These are phyloP conservation scores for Epithele typhae DNA, from an alignment of 768 basidiomycete species.

Conservation along the genomic window DNA sequence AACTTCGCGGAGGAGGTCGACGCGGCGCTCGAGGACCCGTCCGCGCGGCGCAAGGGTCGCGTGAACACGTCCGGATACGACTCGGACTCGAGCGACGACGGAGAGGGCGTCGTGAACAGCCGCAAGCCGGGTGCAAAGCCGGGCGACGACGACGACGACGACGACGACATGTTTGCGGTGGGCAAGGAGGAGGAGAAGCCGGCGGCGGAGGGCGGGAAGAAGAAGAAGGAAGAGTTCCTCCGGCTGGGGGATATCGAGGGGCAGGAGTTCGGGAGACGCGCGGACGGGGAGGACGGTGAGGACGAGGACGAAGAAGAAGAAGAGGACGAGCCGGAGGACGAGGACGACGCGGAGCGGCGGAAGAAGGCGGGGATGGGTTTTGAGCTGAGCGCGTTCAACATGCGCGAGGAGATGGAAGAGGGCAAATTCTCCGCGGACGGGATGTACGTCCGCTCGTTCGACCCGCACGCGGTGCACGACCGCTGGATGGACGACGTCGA, in stretches of 20 bases:
- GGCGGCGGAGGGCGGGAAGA: conserved; percentile 40
- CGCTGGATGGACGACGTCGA: conserved; percentile 92
- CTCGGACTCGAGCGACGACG: conserved; percentile 91
- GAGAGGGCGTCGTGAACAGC: conserved; percentile 88
- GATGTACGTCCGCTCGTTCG: conserved; percentile 77
- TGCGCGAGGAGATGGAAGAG: conserved; percentile 98
- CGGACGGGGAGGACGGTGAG: conserved; percentile 32
- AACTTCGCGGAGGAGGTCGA: conserved; percentile 81
- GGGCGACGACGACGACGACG: conserved; percentile 49
- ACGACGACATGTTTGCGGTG: conserved; percentile 78
- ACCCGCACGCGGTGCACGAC: conserved; percentile 90
- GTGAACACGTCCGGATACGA: conserved; percentile 89
- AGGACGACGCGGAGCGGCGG: conserved; percentile 72
- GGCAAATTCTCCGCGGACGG: conserved; percentile 97
- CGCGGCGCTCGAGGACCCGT: conserved; percentile 62
- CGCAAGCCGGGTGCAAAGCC: conserved; percentile 48
- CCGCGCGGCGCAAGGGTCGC: conserved; percentile 59
- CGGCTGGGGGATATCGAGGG: conserved; percentile 95
- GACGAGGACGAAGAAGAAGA: conserved; percentile 38
- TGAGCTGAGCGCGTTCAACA: conserved; percentile 94
- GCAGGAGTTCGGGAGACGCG: conserved; percentile 68
- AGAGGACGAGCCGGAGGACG: conserved; percentile 53
- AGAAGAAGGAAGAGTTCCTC: conserved; percentile 68
- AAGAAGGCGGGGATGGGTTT: conserved; percentile 90
- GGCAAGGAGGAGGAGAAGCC: conserved; percentile 43